These are phyloP conservation scores for Aspergillus persii DNA, from an alignment of 2,329 filamentous ascomycete genomes.

Conservation along the genomic window DNA sequence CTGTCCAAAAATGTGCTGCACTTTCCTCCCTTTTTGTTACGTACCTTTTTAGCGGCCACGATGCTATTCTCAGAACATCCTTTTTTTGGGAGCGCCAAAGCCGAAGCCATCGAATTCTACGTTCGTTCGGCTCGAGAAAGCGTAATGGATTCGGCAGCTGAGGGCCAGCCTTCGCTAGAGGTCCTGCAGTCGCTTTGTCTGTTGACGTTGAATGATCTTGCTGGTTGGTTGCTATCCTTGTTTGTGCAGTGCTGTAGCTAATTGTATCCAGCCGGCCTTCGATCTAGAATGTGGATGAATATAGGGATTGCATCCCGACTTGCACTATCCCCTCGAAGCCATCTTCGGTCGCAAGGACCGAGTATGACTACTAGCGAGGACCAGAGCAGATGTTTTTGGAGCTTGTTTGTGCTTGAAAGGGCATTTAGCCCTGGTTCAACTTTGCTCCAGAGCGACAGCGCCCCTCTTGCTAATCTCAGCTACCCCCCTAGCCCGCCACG, in stretches of 20 bases:
- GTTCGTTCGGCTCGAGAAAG: slow-evolving; percentile 1
- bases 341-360: neutral
- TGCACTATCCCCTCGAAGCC: neutral
- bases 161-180: neutral
- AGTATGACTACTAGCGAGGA: neutral
- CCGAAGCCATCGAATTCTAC: slow-evolving; percentile 4
- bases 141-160: neutral
- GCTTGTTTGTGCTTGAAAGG: slow-evolving; percentile 8
- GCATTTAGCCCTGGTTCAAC: neutral
- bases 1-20: neutral
- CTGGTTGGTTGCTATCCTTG: neutral
- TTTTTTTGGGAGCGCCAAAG: neutral
- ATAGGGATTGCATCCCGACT: slow-evolving; percentile 8
- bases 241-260: neutral
- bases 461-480: neutral
- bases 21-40: neutral
- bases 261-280: neutral
- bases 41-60: slow-evolving; percentile 2
- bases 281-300: slow-evolving; percentile 7
- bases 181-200: slow-evolving; percentile 7
- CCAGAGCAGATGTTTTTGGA: slow-evolving; percentile 6
- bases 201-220: slow-evolving; percentile 1
- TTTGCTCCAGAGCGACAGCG: neutral
- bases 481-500: slow-evolving; percentile 5
- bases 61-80: slow-evolving; percentile 1